These are phyloP conservation scores for Adansonia gregorii DNA, from an alignment of 441 rosid genomes.

Conservation along the genomic window DNA sequence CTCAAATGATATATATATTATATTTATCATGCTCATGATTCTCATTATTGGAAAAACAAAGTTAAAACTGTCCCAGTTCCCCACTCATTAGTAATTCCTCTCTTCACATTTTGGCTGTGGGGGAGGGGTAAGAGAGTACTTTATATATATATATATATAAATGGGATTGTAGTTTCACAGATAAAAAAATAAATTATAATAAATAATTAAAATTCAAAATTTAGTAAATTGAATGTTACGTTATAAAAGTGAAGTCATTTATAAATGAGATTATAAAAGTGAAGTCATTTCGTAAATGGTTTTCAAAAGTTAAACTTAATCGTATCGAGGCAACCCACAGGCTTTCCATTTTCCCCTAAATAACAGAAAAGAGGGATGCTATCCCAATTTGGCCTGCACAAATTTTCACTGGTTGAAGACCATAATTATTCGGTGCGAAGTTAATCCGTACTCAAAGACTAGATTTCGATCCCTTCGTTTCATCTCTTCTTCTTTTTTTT, in stretches of 20 bases:
- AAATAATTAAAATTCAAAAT: too few species aligned
- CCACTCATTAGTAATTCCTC: conserved; percentile 25
- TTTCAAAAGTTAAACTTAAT: too few species aligned
- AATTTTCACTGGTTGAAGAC: background rate
- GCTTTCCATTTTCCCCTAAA: too few species aligned
- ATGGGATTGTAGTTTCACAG: too few species aligned
- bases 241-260: too few species aligned
- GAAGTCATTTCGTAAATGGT: too few species aligned
- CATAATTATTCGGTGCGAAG: conserved; percentile 24
- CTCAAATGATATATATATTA: conserved; percentile 43
- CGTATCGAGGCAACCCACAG: too few species aligned
- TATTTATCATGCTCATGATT: conserved; percentile 49
- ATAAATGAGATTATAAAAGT: too few species aligned
- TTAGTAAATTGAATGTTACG: too few species aligned
- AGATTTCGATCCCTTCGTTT: background rate
- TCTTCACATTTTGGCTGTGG: conserved; percentile 16
- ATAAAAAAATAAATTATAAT: too few species aligned
- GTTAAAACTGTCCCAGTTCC: conserved; percentile 38
- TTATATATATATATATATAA: background rate
- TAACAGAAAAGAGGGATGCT: too few species aligned
- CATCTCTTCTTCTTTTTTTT: too few species aligned
- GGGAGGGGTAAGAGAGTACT: background rate
- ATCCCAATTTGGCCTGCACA: background rate
- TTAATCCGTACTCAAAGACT: background rate
- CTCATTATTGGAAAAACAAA: conserved; percentile 52